Conservation (phyloP, 352 stramenopile species). For the Phytophthora nicotianae region DNA sequence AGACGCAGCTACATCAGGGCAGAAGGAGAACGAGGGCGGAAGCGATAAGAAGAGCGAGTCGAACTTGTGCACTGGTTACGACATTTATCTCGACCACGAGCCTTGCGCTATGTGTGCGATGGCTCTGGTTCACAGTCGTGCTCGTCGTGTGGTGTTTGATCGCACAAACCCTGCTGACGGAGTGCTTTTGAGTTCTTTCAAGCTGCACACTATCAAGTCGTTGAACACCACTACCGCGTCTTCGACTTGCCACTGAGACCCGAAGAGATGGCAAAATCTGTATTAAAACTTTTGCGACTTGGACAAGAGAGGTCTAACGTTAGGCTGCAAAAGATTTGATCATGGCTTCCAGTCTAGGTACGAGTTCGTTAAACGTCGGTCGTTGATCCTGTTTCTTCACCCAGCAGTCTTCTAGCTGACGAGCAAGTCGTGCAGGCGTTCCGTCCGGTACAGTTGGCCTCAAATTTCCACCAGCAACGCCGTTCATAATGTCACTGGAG, state of each 20-base stretch:
- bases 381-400: constrained; percentile 85
- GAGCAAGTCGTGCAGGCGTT: constrained; percentile 56
- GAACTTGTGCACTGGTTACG: constrained; percentile 91
- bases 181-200: constrained; percentile 62
- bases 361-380: constrained; percentile 82
- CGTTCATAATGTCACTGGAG: constrained; percentile 89
- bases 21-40: constrained; percentile 3
- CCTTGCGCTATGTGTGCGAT: constrained; percentile 91
- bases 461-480: constrained; percentile 75
- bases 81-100: constrained; percentile 86
- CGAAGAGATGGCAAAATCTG: constrained; percentile 17
- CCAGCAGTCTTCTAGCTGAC: constrained; percentile 83
- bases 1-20: constrained; percentile 1
- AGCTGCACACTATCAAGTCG: constrained; percentile 83
- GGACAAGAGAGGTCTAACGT: constrained; percentile 7
- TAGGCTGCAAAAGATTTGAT: constrained; percentile 65
- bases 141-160: constrained; percentile 80
- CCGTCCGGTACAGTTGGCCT: constrained; percentile 69
- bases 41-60: constrained; percentile 46
- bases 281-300: constrained; percentile 26
- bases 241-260: constrained; percentile 50
- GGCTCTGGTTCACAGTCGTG: constrained; percentile 88
- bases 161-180: constrained; percentile 57
- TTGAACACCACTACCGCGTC: constrained; percentile 90
- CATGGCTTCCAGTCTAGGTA: constrained; percentile 81